Conservation (phyloP, 176 grass and related monocot species). For the Avena sativa region DNA sequence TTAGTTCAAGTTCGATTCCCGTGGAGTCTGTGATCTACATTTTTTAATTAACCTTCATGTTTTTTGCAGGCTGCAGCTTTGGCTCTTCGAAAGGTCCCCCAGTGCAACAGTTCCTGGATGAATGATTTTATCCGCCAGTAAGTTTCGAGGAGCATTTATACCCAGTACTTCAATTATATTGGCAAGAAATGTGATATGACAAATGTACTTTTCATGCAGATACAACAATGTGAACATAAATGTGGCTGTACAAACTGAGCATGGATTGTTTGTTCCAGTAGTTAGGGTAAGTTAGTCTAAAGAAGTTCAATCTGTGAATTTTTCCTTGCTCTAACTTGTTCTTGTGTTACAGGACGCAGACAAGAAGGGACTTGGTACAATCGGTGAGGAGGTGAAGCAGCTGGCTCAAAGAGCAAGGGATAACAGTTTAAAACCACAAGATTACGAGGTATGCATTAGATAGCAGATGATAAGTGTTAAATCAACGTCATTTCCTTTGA, state of each 20-base stretch:
- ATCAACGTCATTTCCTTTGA: not conserved
- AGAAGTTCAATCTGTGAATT: not conserved
- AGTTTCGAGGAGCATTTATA: constrained; percentile 42
- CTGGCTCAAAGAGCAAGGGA: constrained; percentile 90
- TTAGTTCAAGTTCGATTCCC: not conserved
- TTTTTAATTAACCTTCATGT: constrained; percentile 18
- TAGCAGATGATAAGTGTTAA: constrained; percentile 13
- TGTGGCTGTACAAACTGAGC: constrained; percentile 91
- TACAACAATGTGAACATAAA: constrained; percentile 96
- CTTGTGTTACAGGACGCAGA: constrained; percentile 77
- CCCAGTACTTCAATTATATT: not conserved
- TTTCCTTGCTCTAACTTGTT: constrained; percentile 17
- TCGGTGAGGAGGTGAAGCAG: constrained; percentile 87
- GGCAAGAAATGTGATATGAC: constrained; percentile 16
- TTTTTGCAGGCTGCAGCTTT: constrained; percentile 82
- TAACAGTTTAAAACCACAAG: constrained; percentile 85
- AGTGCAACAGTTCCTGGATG: constrained; percentile 96
- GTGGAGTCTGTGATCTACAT: not conserved
- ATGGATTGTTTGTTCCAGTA: constrained; percentile 97
- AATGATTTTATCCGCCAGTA: constrained; percentile 96
- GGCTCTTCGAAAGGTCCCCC: constrained; percentile 90
- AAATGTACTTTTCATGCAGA: constrained; percentile 52
- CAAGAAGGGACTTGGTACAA: constrained; percentile 90
- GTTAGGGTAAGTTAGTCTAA: constrained; percentile 63
- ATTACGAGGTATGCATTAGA: constrained; percentile 71